phyloP scores from a whole-genome alignment of 139 green algal species.

The Picocystis salinarum region DNA sequence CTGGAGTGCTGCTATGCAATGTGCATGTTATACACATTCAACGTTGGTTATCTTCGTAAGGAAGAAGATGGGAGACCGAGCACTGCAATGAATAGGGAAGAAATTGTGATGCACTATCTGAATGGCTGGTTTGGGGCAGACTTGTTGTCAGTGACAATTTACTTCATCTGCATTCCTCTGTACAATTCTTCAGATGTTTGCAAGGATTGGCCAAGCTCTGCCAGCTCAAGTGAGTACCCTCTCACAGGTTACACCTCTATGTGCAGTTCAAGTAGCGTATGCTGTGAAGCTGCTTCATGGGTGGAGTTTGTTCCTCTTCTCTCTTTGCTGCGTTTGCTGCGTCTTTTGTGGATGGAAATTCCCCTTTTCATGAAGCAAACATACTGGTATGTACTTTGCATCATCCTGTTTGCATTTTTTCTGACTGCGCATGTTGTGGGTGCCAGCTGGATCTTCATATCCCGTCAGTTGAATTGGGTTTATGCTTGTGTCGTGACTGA shows the following conservation, averaged over 20 bases:
- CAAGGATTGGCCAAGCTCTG: not conserved
- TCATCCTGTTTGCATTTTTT: not conserved
- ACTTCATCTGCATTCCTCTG: not conserved
- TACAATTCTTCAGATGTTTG: not conserved
- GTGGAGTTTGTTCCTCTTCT: not conserved
- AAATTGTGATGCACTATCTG: not conserved
- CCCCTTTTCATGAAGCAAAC: not conserved
- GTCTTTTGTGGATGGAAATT: not conserved
- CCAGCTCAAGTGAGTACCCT: not conserved
- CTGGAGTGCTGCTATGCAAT: no score
- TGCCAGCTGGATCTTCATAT: not conserved
- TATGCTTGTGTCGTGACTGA: not conserved
- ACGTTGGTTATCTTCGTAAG: not conserved
- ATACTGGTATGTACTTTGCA: not conserved
- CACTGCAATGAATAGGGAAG: not conserved
- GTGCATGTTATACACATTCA: not conserved
- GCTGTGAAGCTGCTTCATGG: not conserved
- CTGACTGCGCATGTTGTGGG: not conserved
- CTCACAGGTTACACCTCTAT: not conserved
- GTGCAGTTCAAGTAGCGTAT: not conserved
- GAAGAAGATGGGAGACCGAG: not conserved
- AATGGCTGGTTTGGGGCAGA: not conserved
- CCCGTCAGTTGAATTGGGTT: not conserved
- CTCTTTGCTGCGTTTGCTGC: not conserved
- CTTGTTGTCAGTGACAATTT: not conserved